These are phyloP conservation scores for Kwoniella botswanensis DNA, from an alignment of 768 basidiomycete species.

Conservation along the genomic window DNA sequence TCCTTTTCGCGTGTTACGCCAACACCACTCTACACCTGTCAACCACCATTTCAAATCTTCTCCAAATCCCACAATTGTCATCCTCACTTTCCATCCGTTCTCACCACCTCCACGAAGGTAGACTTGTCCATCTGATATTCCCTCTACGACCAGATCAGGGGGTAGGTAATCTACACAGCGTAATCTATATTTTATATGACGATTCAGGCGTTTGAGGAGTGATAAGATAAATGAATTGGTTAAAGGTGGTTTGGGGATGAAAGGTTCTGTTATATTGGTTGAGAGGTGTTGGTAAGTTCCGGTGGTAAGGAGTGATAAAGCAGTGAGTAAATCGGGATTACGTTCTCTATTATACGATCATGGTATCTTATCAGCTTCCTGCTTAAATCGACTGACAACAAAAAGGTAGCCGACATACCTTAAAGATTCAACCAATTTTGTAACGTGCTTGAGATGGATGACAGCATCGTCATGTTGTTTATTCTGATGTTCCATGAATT, in stretches of 20 bases:
- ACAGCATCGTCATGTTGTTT: conserved; percentile 78
- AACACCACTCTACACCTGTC: conserved; percentile 74
- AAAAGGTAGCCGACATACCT: conserved; percentile 63
- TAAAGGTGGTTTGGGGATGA: conserved; percentile 70
- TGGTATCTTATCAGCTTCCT: conserved; percentile 6
- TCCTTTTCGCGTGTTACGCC: conserved; percentile 75
- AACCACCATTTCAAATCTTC: conserved; percentile 68
- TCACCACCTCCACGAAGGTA: conserved; percentile 63
- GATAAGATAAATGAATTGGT: conserved; percentile 70
- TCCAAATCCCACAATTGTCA: conserved; percentile 45
- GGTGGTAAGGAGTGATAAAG: conserved; percentile 82
- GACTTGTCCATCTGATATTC: conserved; percentile 59
- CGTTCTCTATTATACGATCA: conserved; percentile 66
- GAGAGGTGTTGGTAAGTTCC: conserved; percentile 87
- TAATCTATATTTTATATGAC: conserved; percentile 77
- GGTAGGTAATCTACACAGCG: conserved; percentile 80
- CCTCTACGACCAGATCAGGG: conserved; percentile 65
- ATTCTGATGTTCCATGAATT: conserved; percentile 51
- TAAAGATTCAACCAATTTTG: conserved; percentile 74
- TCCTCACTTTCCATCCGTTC: conserved; percentile 33
- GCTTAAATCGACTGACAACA: neutral
- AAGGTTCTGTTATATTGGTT: conserved; percentile 75
- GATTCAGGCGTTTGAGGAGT: conserved; percentile 74
- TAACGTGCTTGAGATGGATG: conserved; percentile 67
- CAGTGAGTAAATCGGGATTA: conserved; percentile 91